phyloP scores from a whole-genome alignment of 2,329 filamentous ascomycete genomes.

The Aspergillus uvarum region DNA sequence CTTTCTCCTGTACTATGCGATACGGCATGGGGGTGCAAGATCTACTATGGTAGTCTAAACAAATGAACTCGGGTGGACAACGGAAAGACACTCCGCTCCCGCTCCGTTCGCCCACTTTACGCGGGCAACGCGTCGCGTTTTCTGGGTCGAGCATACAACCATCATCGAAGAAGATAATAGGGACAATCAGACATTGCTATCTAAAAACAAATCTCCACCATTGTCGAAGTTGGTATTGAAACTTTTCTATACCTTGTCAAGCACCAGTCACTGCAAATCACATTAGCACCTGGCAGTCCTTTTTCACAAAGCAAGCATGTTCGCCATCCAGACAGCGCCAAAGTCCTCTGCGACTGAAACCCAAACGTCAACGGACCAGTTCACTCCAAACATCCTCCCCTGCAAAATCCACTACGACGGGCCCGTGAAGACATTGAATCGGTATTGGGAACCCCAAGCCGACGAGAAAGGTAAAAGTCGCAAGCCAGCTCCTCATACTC shows the following conservation, averaged over 20 bases:
- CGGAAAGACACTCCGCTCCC: neutral
- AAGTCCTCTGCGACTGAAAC: constrained; percentile 19
- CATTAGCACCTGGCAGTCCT: neutral
- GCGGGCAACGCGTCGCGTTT: constrained; percentile 33
- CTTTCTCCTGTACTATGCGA: neutral
- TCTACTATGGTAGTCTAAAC: too few relatives aligned
- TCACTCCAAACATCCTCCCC: constrained; percentile 71
- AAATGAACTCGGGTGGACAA: neutral
- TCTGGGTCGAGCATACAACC: constrained; percentile 7
- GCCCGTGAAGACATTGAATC: constrained; percentile 59
- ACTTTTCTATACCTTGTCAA: neutral
- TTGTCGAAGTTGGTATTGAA: neutral
- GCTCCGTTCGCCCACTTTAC: constrained; percentile 26
- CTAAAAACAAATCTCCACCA: neutral
- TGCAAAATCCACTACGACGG: constrained; percentile 80
- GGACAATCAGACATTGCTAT: neutral
- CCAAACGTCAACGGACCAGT: constrained; percentile 33
- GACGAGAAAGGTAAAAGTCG: constrained; percentile 42
- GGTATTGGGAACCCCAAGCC: constrained; percentile 68
- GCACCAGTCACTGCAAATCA: neutral
- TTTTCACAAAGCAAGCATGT: constrained; percentile 26
- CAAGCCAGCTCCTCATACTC: neutral
- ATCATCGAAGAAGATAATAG: neutral
- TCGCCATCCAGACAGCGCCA: constrained; percentile 35
- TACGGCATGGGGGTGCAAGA: too few relatives aligned